Evolutionary conservation across 2,329 filamentous ascomycete genomes (phyloP).

Genomic region (Paraconiothyrium brasiliense): DNA sequence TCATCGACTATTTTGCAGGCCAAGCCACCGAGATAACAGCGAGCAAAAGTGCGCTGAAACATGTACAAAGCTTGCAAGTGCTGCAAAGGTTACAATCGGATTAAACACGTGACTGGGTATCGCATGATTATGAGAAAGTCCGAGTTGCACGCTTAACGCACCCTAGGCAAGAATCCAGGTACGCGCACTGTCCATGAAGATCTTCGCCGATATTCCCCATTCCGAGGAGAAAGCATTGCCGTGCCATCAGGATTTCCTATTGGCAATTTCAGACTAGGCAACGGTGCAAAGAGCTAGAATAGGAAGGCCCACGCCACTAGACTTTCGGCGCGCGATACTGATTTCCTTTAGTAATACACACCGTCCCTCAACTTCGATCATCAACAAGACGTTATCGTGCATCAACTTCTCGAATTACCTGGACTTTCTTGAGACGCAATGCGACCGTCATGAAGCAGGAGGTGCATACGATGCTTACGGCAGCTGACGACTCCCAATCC

Average conservation of each 20-base stretch:
- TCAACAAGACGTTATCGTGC: background rate
- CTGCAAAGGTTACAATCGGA: too few species aligned
- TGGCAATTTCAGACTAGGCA: background rate
- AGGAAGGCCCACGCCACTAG: slow-evolving; percentile 6
- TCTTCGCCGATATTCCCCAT: background rate
- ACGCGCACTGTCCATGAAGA: background rate
- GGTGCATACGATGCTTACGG: background rate
- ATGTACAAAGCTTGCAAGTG: too few species aligned
- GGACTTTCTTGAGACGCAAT: background rate
- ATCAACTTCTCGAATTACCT: background rate
- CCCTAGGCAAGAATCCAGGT: background rate
- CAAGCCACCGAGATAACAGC: too few species aligned
- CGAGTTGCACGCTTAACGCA: background rate
- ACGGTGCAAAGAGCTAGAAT: slow-evolving; percentile 1
- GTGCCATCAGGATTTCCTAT: background rate
- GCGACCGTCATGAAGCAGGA: background rate
- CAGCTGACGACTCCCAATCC: background rate
- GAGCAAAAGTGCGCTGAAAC: too few species aligned
- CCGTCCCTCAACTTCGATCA: background rate
- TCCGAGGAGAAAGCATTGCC: background rate
- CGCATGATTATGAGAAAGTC: background rate
- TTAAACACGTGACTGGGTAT: background rate
- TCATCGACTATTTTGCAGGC: too few species aligned
- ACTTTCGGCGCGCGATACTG: background rate
- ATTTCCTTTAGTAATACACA: background rate